Evolutionary conservation across 2,329 filamentous ascomycete genomes (phyloP), one percentile per base, ranked within the genome.

Genomic region (Emmonsia crescens): DNA sequence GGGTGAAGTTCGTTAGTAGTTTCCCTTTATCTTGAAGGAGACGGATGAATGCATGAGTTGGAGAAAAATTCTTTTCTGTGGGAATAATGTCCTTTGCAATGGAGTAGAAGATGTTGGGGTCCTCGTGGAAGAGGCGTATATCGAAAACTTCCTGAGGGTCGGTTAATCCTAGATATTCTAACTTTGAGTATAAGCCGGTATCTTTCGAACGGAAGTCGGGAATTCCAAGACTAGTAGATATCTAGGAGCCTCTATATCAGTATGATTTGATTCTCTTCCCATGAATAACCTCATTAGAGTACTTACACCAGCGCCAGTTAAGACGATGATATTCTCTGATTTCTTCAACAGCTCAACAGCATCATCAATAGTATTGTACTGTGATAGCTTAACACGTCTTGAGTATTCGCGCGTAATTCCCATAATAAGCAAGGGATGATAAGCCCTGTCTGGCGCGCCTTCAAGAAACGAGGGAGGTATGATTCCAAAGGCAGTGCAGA

Each of bases 61-160:
- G 92, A 0, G 93, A 91, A 78, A 86, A 96, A 68, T 86, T 86
- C 66, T 89, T 86, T 16, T 87, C 86, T 27, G 85, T 84, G 12
- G 93, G 91, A 36, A 97, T 78, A 66, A 97, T 96, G 72, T 96
- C 91, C 72, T 90, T 90, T 55, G 93, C 93, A 55, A 96, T 85
- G 1, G 85, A 87, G 79, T 95, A 99, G 79, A 99, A 99, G 66
- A 93, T 89, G 66, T 81, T 83, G 1, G 94, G 94, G 71, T 97
- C 89, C 56, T 92, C 83, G 68, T 86, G 85, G 75, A 99, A 99
- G 67, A 92, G 82, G 59, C 85, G 77, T 65, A 97, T 94, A 76
- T 96, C 91, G 71, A 99, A 99, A 31, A 97, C 91, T 71, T 97
- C 91, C 72, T 97, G 92, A 0, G 93, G 93, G 69, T 96, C 92